A percentile compares a stretch with the other conserved stretches of the same genome.
These are phyloP conservation scores for Elasticomyces elasticus DNA, from an alignment of 495 filamentous ascomycete species.

Conservation along the genomic window DNA sequence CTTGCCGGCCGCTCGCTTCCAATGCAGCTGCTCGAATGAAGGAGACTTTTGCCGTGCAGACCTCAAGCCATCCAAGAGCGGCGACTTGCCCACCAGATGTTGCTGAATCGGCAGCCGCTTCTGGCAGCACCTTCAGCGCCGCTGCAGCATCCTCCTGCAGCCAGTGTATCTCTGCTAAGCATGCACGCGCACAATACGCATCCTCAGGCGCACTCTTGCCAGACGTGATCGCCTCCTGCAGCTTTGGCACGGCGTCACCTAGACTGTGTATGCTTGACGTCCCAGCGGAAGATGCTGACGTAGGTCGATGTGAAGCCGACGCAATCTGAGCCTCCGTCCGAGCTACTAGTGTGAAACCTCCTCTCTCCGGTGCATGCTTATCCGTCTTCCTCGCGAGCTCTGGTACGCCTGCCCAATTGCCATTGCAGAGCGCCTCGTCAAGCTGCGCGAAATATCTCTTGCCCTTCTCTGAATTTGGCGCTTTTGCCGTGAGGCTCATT, in stretches of 20 bases:
- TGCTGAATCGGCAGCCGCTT: slow-evolving; percentile 30
- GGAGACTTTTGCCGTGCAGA: slow-evolving; percentile 66
- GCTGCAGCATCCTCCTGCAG: slow-evolving; percentile 42
- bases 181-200: slow-evolving; percentile 67
- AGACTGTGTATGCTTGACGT: slow-evolving; percentile 39
- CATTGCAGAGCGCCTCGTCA: slow-evolving; percentile 76
- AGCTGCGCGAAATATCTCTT: slow-evolving; percentile 67
- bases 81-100: slow-evolving; percentile 1
- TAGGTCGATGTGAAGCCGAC: slow-evolving; percentile 18
- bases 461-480: slow-evolving; percentile 53
- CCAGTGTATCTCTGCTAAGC: slow-evolving; percentile 76
- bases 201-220: slow-evolving; percentile 53
- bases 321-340: slow-evolving; percentile 52
- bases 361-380: slow-evolving; percentile 81
- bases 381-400: slow-evolving; percentile 83
- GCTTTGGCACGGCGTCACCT: slow-evolving; percentile 48
- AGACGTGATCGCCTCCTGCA: slow-evolving; percentile 56
- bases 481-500: slow-evolving; percentile 12
- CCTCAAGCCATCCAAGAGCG: slow-evolving; percentile 61
- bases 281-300: slow-evolving; percentile 31
- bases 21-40: slow-evolving; percentile 47
- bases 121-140: slow-evolving; percentile 40
- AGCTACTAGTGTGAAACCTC: slow-evolving; percentile 67
- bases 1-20: slow-evolving; percentile 33
- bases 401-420: slow-evolving; percentile 79